Percentiles rank a stretch among this genome's conserved stretches.
Evolutionary conservation across 2,329 filamentous ascomycete genomes (phyloP).

Genomic region (Fusarium sp.): DNA sequence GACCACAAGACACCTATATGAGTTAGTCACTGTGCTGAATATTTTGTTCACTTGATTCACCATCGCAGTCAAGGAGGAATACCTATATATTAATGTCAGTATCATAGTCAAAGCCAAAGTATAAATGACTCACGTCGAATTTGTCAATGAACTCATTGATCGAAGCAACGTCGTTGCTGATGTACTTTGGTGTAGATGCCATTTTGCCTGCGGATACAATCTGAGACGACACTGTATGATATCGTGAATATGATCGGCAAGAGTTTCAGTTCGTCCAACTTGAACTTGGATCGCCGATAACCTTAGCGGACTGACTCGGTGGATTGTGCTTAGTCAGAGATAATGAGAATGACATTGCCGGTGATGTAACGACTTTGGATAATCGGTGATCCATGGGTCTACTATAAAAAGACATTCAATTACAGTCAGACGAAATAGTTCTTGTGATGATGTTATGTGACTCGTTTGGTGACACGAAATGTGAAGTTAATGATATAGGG

Average conservation of each 20-base stretch:
- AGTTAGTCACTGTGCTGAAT: slow-evolving; percentile 12
- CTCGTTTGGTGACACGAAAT: background rate
- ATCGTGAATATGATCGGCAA: slow-evolving; percentile 2
- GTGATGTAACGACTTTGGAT: slow-evolving; percentile 1
- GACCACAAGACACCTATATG: slow-evolving; percentile 90
- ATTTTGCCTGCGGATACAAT: slow-evolving; percentile 27
- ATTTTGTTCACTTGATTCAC: slow-evolving; percentile 59
- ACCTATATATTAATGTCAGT: slow-evolving; percentile 63
- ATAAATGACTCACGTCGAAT: slow-evolving; percentile 81
- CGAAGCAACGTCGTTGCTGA: slow-evolving; percentile 81
- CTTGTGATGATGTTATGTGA: background rate
- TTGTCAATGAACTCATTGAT: slow-evolving; percentile 86
- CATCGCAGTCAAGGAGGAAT: slow-evolving; percentile 97
- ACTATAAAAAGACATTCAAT: background rate
- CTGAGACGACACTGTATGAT: background rate
- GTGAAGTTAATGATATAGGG: slow-evolving; percentile 3
- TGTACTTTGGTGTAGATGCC: slow-evolving; percentile 63
- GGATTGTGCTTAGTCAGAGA: slow-evolving; percentile 29
- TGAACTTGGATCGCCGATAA: background rate
- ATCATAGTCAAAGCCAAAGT: background rate
- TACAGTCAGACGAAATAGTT: background rate
- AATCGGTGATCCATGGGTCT: background rate
- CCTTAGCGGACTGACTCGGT: slow-evolving; percentile 13
- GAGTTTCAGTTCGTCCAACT: slow-evolving; percentile 4
- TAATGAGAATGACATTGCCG: slow-evolving; percentile 1